A percentile compares a stretch with the other conserved stretches of the same genome.
Evolutionary conservation across 1,139 yeast genomes (phyloP).

Genomic region (Suhomyces coccinellae): DNA sequence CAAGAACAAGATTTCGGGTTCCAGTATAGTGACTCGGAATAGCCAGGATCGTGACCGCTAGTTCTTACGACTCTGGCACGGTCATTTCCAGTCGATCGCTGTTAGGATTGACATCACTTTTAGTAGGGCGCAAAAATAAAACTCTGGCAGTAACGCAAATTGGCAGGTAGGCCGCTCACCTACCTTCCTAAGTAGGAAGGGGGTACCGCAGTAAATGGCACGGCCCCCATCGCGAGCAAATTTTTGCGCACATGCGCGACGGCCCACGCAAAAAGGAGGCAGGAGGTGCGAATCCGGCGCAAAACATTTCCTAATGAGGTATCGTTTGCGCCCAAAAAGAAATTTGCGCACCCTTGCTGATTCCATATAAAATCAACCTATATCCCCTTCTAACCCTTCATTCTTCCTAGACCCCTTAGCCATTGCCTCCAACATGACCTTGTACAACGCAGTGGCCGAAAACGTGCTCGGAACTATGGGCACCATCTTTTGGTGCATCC

Average conservation of each 20-base stretch:
- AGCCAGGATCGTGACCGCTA: background rate
- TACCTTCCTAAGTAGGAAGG: background rate
- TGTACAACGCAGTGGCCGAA: constrained; percentile 46
- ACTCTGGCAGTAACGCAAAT: background rate
- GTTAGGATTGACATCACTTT: too few species aligned
- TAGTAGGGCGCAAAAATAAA: background rate
- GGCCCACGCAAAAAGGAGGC: background rate
- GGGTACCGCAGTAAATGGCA: background rate
- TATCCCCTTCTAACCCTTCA: background rate
- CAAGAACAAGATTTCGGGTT: constrained; percentile 33
- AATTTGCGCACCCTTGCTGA: background rate
- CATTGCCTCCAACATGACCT: background rate
- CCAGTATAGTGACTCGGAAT: constrained; percentile 35
- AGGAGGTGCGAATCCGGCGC: background rate
- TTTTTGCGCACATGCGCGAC: background rate
- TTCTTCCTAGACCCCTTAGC: too few species aligned
- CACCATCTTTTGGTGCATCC: constrained; percentile 89
- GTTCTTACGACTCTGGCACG: background rate
- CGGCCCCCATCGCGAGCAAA: background rate
- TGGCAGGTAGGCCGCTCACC: background rate
- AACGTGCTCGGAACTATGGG: constrained; percentile 88
- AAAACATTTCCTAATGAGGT: background rate
- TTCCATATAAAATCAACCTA: background rate
- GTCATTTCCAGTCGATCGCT: background rate
- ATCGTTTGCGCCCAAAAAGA: constrained; percentile 1